Base-by-base conservation (phyloP, 257 asterid genomes). In the Handroanthus guayacan region DNA sequence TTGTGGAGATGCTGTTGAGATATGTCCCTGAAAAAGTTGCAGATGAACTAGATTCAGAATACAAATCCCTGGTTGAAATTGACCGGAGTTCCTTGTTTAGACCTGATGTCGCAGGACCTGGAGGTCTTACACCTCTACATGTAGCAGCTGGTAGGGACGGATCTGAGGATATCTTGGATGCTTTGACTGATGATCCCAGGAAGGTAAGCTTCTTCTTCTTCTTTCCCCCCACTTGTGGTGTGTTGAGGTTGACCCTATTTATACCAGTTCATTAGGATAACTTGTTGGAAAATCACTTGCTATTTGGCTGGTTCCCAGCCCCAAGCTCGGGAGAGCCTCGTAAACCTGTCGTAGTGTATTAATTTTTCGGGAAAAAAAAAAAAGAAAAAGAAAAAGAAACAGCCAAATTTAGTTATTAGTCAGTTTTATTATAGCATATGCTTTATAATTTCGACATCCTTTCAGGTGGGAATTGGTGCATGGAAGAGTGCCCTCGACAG, bases 81-180 rank as follows among this genome's bases (percentile, higher is more conserved):
- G 80, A 61, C 1, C 65, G 63, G 45, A 66, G 80, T 74, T 85
- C 78, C 83, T 69, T 90, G 86, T 90, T 90, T 72, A 86, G 90
- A 75, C 92, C 94, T 36, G 94, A 91, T 78, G 79, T 75, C 67
- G 84, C 81, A 6, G 97, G 97, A 57, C 88, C 94, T 31, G 94
- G 89, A 63, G 96, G 92, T 72, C 77, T 89, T 76, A 91, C 96
- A 18, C 97, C 97, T 73, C 94, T 91, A 82, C 97, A 91, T 82
- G 84, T 89, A 64, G 97, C 96, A 13, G 94, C 97, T 56, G 92
- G 96, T 76, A 85, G 84, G 82, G 95, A 90, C 76, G 91, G 94
- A 62, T 86, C 92, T 48, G 96, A 87, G 74, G 94, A 89, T 67
- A 82, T 86, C 38, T 80, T 88, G 63, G 94, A 89, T 67, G 96